These are phyloP conservation scores for Chloranthus sessilifolius DNA, from an alignment of 164 flowering plant genomes.

Conservation along the genomic window DNA sequence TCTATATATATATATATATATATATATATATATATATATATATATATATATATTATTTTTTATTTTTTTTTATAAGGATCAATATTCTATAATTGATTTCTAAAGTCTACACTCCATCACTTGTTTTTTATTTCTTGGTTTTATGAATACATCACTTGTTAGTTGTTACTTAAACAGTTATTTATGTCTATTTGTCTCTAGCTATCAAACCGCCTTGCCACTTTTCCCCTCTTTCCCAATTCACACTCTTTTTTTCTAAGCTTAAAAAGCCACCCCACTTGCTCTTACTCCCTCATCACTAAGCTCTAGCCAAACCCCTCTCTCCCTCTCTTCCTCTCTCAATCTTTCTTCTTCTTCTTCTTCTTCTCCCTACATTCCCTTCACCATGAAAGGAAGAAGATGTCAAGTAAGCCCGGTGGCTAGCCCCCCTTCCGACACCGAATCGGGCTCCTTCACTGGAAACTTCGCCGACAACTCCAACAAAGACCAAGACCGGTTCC, in stretches of 20 bases:
- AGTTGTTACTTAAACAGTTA: too few relatives aligned
- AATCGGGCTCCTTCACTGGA: slow-evolving; percentile 2
- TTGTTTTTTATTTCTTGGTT: too few relatives aligned
- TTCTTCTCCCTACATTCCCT: background rate
- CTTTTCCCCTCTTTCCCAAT: slow-evolving; percentile 4
- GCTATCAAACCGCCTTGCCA: slow-evolving; percentile 31
- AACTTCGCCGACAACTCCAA: slow-evolving; percentile 15
- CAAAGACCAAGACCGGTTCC: slow-evolving; percentile 37
- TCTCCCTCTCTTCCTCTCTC: background rate
- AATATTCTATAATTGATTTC: too few relatives aligned
- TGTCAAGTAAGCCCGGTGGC: slow-evolving; percentile 18
- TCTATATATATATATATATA: too few relatives aligned
- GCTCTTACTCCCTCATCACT: slow-evolving; percentile 1
- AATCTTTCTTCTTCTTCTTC: background rate
- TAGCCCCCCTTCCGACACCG: slow-evolving; percentile 23
- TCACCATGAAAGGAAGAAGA: slow-evolving; percentile 24
- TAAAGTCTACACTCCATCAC: too few relatives aligned
- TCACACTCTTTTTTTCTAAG: background rate
- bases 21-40: too few relatives aligned
- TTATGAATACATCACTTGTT: too few relatives aligned
- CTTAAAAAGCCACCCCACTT: slow-evolving; percentile 1
- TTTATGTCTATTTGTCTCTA: too few relatives aligned
- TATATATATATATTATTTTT: too few relatives aligned
- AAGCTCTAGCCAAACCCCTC: background rate
- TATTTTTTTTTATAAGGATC: too few relatives aligned